A percentile compares a stretch with the other conserved stretches of the same genome.
Evolutionary conservation across 352 stramenopile species (phyloP).

Genomic region (Phytophthora agathidicida): DNA sequence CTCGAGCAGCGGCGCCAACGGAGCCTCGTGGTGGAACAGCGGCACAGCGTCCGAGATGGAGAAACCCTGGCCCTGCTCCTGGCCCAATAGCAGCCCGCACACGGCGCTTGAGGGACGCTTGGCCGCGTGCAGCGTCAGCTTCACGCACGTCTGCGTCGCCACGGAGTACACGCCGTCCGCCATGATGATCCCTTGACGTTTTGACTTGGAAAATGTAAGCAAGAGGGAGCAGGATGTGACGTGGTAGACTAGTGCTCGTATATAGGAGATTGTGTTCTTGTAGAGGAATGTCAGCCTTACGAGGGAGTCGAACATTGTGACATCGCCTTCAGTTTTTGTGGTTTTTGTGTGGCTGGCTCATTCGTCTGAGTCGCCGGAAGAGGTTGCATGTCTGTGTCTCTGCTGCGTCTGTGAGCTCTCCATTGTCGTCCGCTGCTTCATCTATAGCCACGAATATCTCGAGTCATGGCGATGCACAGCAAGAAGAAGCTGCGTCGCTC

Average conservation of each 20-base stretch:
- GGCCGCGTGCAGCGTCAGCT: slow-evolving; percentile 77
- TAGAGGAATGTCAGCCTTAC: slow-evolving; percentile 4
- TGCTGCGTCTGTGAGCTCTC: slow-evolving; percentile 4
- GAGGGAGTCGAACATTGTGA: neutral
- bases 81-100: slow-evolving; percentile 66
- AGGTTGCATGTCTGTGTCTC: slow-evolving; percentile 2
- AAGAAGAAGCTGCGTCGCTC: slow-evolving; percentile 45
- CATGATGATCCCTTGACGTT: slow-evolving; percentile 33
- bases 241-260: slow-evolving; percentile 11
- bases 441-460: neutral
- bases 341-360: slow-evolving; percentile 27
- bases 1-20: slow-evolving; percentile 68
- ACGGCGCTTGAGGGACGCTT: slow-evolving; percentile 53
- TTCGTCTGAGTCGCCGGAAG: slow-evolving; percentile 5
- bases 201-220: slow-evolving; percentile 22
- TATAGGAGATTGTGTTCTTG: slow-evolving; percentile 32
- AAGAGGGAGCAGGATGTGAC: neutral
- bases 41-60: slow-evolving; percentile 65
- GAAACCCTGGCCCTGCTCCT: slow-evolving; percentile 52
- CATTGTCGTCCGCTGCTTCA: neutral
- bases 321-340: slow-evolving; percentile 27
- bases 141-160: slow-evolving; percentile 67
- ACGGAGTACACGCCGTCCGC: slow-evolving; percentile 60
- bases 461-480: slow-evolving; percentile 26
- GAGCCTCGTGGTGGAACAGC: slow-evolving; percentile 81